These are phyloP conservation scores for Styphnolobium japonicum DNA, from an alignment of 306 rosid genomes.

Conservation along the genomic window DNA sequence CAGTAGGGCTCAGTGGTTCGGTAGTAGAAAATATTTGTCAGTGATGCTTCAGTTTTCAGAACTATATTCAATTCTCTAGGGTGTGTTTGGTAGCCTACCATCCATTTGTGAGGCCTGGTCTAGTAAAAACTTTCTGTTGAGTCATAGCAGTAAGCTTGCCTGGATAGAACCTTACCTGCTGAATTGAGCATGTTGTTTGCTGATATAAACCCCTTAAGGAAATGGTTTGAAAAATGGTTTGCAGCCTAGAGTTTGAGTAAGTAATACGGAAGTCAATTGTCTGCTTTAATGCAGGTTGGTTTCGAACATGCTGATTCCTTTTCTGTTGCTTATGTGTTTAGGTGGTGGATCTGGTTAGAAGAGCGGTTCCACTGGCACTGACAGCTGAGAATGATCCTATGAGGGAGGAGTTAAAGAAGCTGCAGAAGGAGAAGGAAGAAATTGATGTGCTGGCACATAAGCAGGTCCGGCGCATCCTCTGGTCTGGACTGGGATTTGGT, in stretches of 20 bases:
- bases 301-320: not conserved
- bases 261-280: not conserved
- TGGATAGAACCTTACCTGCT: not conserved
- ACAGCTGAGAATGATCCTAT: constrained; percentile 56
- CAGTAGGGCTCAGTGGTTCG: not conserved
- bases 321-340: constrained; percentile 24
- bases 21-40: not conserved
- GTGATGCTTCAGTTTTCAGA: not conserved
- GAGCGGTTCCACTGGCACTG: constrained; percentile 73
- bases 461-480: constrained; percentile 75
- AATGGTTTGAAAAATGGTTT: not conserved
- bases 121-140: not conserved
- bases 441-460: constrained; percentile 66
- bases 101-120: not conserved
- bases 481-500: constrained; percentile 63
- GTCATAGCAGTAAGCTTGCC: not conserved
- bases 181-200: not conserved
- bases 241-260: not conserved
- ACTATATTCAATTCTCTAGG: not conserved
- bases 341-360: constrained; percentile 81
- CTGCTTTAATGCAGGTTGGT: not conserved
- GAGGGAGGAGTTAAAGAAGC: constrained; percentile 58
- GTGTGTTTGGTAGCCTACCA: not conserved
- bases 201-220: not conserved
- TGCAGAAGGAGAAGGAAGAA: constrained; percentile 64